These are phyloP conservation scores for Fraxinus xanthoxyloides DNA, from an alignment of 305 asterid genomes.

Conservation along the genomic window DNA sequence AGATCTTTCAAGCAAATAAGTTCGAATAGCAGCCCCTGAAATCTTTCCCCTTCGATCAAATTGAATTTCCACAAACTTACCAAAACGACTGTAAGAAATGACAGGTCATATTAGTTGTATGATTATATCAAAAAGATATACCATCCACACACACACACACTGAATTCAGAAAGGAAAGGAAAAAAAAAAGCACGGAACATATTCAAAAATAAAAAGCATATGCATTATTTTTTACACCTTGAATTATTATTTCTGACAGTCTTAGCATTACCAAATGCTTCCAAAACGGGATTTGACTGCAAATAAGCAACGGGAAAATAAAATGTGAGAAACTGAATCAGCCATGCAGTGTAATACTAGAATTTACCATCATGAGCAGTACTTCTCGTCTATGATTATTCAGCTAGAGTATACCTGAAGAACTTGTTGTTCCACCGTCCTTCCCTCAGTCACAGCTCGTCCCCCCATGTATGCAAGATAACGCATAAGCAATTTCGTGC, in stretches of 20 bases:
- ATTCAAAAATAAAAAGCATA: not conserved
- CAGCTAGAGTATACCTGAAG: conserved; percentile 52
- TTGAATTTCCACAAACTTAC: conserved; percentile 12
- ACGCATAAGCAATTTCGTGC: conserved; percentile 77
- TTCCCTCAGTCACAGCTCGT: conserved; percentile 63
- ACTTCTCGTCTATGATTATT: not conserved
- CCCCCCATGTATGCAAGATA: conserved; percentile 95
- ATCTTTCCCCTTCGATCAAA: no score
- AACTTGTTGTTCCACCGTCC: conserved; percentile 79
- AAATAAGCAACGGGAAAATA: conserved; percentile 23
- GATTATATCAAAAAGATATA: no score
- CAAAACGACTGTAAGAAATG: conserved; percentile 63
- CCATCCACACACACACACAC: not conserved
- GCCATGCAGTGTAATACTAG: not conserved
- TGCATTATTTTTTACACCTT: conserved; percentile 40
- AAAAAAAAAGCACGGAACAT: not conserved
- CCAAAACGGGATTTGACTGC: conserved; percentile 81
- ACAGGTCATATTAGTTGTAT: no score
- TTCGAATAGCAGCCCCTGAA: no score
- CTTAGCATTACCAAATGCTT: conserved; percentile 74
- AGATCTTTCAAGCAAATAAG: no score
- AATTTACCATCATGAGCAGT: not conserved
- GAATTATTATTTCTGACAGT: conserved; percentile 71
- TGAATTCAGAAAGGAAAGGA: no score
- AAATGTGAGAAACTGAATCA: not conserved